Evolutionary conservation across 192 early-diverging fungal species (phyloP).

Genomic region (Obelidium mucronatum): DNA sequence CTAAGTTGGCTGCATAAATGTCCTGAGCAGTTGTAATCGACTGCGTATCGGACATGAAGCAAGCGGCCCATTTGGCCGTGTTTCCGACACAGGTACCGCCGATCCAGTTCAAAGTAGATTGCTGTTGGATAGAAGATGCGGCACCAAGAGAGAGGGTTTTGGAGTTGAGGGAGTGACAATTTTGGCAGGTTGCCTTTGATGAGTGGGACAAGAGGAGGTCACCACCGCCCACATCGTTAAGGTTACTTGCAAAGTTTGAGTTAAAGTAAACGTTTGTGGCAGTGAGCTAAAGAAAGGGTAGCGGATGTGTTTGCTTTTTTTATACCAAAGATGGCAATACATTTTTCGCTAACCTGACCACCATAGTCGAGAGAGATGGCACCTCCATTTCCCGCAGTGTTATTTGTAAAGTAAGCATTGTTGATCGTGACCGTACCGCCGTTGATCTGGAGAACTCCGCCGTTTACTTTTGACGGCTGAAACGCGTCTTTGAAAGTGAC

Average conservation of each 20-base stretch:
- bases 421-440: neutral
- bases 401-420: conserved; percentile 1
- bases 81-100: conserved; percentile 10
- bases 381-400: conserved; percentile 1
- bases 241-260: neutral
- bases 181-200: neutral
- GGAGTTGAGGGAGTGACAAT: neutral
- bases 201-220: neutral
- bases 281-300: neutral
- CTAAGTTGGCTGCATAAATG: neutral
- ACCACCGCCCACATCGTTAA: neutral
- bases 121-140: neutral
- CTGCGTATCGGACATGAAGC: neutral
- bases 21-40: neutral
- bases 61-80: conserved; percentile 12
- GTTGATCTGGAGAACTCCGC: neutral
- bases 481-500: conserved; percentile 1
- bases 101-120: neutral
- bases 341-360: neutral
- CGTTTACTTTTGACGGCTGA: neutral
- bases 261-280: neutral
- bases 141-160: neutral
- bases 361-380: neutral
- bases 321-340: neutral
- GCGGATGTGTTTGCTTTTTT: neutral